phyloP scores from a whole-genome alignment of 2,329 filamentous ascomycete genomes.

The Talaromyces sp. region DNA sequence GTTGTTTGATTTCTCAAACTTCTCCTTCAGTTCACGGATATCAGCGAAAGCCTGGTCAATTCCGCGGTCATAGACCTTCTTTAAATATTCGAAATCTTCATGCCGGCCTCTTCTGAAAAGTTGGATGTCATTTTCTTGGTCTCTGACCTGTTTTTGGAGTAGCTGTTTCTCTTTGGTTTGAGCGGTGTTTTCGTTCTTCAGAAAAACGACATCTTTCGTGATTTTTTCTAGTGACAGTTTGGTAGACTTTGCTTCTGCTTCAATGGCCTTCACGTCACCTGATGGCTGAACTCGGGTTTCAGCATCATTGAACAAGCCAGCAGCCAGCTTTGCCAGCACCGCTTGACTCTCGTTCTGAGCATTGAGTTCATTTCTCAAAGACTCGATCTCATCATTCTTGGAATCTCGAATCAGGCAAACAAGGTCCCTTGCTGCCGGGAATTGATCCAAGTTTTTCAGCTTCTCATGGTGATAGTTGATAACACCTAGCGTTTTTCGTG shows the following conservation, averaged over 20 bases:
- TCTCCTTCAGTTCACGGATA: background rate
- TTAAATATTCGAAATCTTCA: background rate
- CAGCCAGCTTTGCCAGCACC: background rate
- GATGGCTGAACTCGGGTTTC: background rate
- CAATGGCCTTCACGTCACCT: background rate
- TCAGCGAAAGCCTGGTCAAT: background rate
- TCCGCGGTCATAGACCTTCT: background rate
- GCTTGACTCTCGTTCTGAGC: background rate
- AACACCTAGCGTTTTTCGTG: conserved; percentile 2
- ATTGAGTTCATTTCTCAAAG: conserved; percentile 2
- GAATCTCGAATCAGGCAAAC: conserved; percentile 1
- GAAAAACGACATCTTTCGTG: background rate
- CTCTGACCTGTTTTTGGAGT: background rate
- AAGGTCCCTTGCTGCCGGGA: conserved; percentile 9
- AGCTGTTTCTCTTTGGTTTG: background rate
- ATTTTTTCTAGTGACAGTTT: conserved; percentile 1
- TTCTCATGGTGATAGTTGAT: conserved; percentile 7
- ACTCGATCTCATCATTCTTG: conserved; percentile 4
- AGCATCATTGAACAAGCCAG: conserved; percentile 2
- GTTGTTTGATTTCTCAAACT: background rate
- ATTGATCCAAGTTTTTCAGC: conserved; percentile 8
- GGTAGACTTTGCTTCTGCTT: conserved; percentile 4
- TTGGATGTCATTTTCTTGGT: background rate
- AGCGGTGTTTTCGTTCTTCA: background rate
- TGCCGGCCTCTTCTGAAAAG: background rate